These are phyloP conservation scores for Aureobasidium sp. DNA, from an alignment of 2,329 filamentous ascomycete genomes.

Conservation along the genomic window DNA sequence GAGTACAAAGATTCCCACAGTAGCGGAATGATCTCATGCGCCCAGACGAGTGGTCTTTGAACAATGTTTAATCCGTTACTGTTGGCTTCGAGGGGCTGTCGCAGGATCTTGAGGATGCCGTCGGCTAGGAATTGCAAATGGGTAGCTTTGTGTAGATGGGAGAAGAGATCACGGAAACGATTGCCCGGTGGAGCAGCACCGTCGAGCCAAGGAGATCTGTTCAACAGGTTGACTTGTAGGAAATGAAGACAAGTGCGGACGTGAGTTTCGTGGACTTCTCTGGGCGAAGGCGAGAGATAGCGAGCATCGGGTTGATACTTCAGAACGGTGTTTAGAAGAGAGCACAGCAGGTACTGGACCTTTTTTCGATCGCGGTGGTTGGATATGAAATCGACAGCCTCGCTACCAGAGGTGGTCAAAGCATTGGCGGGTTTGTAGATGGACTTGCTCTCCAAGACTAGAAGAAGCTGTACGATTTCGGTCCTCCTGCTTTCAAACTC, in stretches of 20 bases:
- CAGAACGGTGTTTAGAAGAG: slow-evolving; percentile 84
- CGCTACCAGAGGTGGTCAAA: slow-evolving; percentile 9
- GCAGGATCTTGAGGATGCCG: slow-evolving; percentile 85
- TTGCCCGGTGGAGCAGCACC: slow-evolving; percentile 64
- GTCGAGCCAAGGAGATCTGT: slow-evolving; percentile 74
- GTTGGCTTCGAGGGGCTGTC: slow-evolving; percentile 86
- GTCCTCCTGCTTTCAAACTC: slow-evolving; percentile 90
- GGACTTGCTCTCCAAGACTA: slow-evolving; percentile 81
- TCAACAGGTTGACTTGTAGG: slow-evolving; percentile 75
- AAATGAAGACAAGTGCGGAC: slow-evolving; percentile 62
- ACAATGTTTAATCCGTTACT: slow-evolving; percentile 44
- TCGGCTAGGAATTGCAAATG: slow-evolving; percentile 98
- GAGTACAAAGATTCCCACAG: slow-evolving; percentile 97
- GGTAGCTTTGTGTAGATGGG: slow-evolving; percentile 82
- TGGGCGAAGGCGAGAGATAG: slow-evolving; percentile 37
- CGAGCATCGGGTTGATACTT: slow-evolving; percentile 95
- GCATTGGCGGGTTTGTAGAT: slow-evolving; percentile 76
- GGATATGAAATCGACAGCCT: slow-evolving; percentile 17
- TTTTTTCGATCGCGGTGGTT: slow-evolving; percentile 18
- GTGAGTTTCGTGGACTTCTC: slow-evolving; percentile 20
- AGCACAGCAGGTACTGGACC: slow-evolving; percentile 54
- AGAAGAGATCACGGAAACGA: slow-evolving; percentile 86
- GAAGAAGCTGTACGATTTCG: slow-evolving; percentile 77
- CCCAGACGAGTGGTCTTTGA: slow-evolving; percentile 74
- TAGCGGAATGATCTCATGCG: slow-evolving; percentile 90